Evolutionary conservation across 2,329 filamentous ascomycete species (phyloP), one percentile per base, ranked within the genome.

Genomic region (Calonectria multiphialidica): DNA sequence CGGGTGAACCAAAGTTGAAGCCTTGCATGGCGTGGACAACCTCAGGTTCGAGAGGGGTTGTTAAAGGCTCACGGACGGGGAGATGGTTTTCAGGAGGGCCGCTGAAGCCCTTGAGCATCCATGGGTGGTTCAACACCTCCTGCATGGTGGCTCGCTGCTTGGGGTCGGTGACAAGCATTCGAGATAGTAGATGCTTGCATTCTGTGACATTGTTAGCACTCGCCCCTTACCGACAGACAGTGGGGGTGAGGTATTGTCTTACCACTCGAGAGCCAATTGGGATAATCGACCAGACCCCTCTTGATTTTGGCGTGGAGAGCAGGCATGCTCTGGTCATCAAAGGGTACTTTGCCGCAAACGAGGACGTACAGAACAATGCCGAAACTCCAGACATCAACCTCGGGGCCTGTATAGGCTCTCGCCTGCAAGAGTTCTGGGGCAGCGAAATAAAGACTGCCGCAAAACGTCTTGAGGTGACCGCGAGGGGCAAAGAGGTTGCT

Each of bases 321-420:
- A 42, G 96, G 97, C 95, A 99, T 99, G 86, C 96, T 98, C 85
- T 99, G 97, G 81, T 99, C 97, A 82, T 99, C 97, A 80, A 99
- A 99, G 0, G 97, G 97, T 4, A 99, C 97, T 84, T 98, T 98
- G 65, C 97, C 97, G 81, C 97, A 98, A 5, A 98, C 97, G 73
- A 99, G 86, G 70, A 99, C 97, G 80, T 98, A 99, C 16, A 99
- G 90, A 15, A 99, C 97, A 78, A 99, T 98, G 25, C 97, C 97
- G 84, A 98, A 98, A 86, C 97, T 98, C 97, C 97, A 99, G 1
- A 98, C 91, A 81, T 99, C 97, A 33, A 99, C 97, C 82, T 99
- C 97, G 0, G 97, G 97, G 0, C 97, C 97, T 1, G 95, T 98
- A 81, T 99, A 99, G 70, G 96, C 95, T 80, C 94, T 93, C 42